These are phyloP conservation scores for Mycena chlorophos DNA, from an alignment of 768 basidiomycete species.

Conservation along the genomic window DNA sequence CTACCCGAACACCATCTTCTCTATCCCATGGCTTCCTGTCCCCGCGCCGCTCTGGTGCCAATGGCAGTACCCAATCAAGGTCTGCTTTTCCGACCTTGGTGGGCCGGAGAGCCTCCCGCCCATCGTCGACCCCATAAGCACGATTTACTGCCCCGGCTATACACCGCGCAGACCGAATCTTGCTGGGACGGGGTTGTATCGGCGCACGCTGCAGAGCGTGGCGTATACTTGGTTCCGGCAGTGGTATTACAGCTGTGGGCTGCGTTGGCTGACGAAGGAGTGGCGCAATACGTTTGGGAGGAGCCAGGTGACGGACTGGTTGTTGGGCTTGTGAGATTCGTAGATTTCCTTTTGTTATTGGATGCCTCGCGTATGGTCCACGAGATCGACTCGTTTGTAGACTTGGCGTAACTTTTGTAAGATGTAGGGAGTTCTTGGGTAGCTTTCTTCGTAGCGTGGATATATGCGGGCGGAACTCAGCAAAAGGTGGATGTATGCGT, in stretches of 20 bases:
- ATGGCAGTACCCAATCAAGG: conserved; percentile 15
- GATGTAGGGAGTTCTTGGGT: no score
- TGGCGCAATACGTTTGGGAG: conserved; percentile 3
- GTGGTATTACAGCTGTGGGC: conserved; percentile 10
- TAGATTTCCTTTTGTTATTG: no score
- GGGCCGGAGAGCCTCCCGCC: conserved; percentile 10
- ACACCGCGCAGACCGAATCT: conserved; percentile 9
- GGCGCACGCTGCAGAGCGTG: conserved; percentile 5
- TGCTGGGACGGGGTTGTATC: conserved; percentile 4
- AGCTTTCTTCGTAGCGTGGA: no score
- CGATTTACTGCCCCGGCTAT: conserved; percentile 13
- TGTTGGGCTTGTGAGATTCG: conserved; percentile 10
- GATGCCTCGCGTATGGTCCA: no score
- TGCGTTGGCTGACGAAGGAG: conserved; percentile 16
- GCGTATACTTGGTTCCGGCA: conserved; percentile 7
- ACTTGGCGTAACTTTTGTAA: no score
- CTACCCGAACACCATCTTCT: conserved; percentile 13
- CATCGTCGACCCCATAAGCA: conserved; percentile 11
- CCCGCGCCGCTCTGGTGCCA: conserved; percentile 12
- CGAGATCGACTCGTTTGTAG: no score
- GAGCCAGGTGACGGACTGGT: conserved; percentile 6
- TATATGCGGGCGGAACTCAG: no score
- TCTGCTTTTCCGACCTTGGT: conserved; percentile 12
- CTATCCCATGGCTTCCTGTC: conserved; percentile 11
- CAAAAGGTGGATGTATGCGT: no score